phyloP scores from a whole-genome alignment of 2,329 filamentous ascomycete species.

The Beauveria rudraprayagi region DNA sequence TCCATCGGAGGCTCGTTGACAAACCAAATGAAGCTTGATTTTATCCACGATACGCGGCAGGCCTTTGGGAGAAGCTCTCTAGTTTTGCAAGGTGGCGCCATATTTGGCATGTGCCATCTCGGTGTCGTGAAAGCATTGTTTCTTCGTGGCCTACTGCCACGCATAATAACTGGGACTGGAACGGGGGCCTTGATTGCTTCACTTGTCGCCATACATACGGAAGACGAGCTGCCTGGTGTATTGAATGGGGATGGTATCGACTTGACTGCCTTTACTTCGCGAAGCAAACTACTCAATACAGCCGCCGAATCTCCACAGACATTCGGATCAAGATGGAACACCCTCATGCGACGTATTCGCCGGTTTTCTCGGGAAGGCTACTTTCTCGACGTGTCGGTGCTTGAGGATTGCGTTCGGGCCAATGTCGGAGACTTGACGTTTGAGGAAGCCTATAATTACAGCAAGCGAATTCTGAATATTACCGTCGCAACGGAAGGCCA shows the following conservation, averaged over 20 bases:
- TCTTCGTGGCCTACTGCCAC: constrained; percentile 69
- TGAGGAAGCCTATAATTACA: constrained; percentile 80
- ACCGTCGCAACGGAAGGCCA: constrained; percentile 71
- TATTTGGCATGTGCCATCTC: constrained; percentile 84
- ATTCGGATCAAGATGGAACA: constrained; percentile 42
- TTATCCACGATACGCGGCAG: constrained; percentile 79
- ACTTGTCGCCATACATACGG: constrained; percentile 77
- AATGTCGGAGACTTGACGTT: constrained; percentile 90
- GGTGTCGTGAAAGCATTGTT: constrained; percentile 86
- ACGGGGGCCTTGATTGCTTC: constrained; percentile 87
- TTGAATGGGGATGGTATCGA: constrained; percentile 75
- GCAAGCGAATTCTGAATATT: constrained; percentile 84
- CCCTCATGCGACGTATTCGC: constrained; percentile 55
- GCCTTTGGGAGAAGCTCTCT: constrained; percentile 81
- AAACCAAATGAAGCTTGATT: constrained; percentile 73
- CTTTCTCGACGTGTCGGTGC: constrained; percentile 70
- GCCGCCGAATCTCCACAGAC: constrained; percentile 28
- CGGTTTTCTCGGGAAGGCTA: constrained; percentile 72
- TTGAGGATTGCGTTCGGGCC: constrained; percentile 75
- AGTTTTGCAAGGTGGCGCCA: constrained; percentile 81
- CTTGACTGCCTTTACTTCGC: constrained; percentile 63
- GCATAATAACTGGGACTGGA: constrained; percentile 85
- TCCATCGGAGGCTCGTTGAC: constrained; percentile 41
- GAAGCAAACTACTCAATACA: constrained; percentile 22
- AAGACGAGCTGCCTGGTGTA: constrained; percentile 72